These are phyloP conservation scores for Magnusiomyces starmeri DNA, from an alignment of 1,139 yeast genomes.

Conservation along the genomic window DNA sequence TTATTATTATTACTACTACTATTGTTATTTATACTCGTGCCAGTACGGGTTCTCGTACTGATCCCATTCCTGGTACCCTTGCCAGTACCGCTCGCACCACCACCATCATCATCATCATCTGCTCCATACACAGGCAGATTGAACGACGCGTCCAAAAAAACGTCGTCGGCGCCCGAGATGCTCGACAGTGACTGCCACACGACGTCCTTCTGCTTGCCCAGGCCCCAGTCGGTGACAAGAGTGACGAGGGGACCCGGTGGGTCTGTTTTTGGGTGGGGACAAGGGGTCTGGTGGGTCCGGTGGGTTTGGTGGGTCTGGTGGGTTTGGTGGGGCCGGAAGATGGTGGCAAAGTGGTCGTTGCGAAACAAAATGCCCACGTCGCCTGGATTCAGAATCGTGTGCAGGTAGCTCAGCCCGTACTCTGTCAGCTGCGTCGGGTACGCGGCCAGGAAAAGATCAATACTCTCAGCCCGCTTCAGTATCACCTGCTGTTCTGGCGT, in stretches of 20 bases:
- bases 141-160: slow-evolving; percentile 52
- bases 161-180: slow-evolving; percentile 57
- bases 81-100: too few relatives aligned
- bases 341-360: slow-evolving; percentile 76
- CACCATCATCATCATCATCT: slow-evolving; percentile 8
- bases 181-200: slow-evolving; percentile 75
- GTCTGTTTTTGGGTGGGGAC: neutral
- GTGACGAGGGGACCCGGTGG: slow-evolving; percentile 37
- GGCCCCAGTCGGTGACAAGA: slow-evolving; percentile 71
- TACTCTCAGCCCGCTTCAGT: slow-evolving; percentile 18
- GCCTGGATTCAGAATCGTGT: slow-evolving; percentile 39
- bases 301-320: too few relatives aligned
- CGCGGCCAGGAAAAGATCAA: slow-evolving; percentile 40
- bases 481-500: neutral
- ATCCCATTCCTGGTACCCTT: too few relatives aligned
- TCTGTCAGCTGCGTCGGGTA: slow-evolving; percentile 68
- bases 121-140: slow-evolving; percentile 13
- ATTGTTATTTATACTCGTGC: too few relatives aligned
- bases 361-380: slow-evolving; percentile 65
- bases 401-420: slow-evolving; percentile 46
- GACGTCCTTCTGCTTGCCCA: slow-evolving; percentile 41
- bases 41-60: too few relatives aligned
- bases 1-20: too few relatives aligned
- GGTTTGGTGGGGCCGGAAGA: slow-evolving; percentile 43
- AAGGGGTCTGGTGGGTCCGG: too few relatives aligned